Evolutionary conservation across 768 basidiomycete genomes (phyloP).

Genomic region (Leccinum subtestaceum): DNA sequence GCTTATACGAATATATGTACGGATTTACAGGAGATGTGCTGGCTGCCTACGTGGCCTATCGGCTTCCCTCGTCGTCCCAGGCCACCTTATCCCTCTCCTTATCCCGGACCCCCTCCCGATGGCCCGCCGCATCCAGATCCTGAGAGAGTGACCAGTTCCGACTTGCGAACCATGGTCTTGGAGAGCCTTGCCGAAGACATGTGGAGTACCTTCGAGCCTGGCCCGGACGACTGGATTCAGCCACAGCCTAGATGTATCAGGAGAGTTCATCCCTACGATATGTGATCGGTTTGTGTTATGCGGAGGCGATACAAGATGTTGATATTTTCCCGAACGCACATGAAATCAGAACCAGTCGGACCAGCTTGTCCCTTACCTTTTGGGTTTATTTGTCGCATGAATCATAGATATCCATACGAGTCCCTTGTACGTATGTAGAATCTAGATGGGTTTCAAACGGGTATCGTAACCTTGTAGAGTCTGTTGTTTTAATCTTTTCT

Average conservation of each 20-base stretch:
- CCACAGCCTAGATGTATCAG: constrained; percentile 24
- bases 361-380: background rate
- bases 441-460: background rate
- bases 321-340: background rate
- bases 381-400: background rate
- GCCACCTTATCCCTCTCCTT: background rate
- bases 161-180: background rate
- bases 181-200: background rate
- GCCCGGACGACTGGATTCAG: constrained; percentile 17
- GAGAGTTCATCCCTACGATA: constrained; percentile 4
- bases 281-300: background rate
- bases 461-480: background rate
- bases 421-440: background rate
- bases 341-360: background rate
- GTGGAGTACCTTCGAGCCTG: background rate
- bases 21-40: constrained; percentile 24
- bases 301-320: background rate
- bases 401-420: background rate
- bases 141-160: background rate
- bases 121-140: background rate
- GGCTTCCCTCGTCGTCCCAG: constrained; percentile 8
- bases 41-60: constrained; percentile 25
- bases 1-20: background rate
- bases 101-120: background rate
- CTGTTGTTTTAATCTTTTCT: background rate